Conservation (phyloP, 2,329 filamentous ascomycete genomes). For the Penicillium brasilianum region DNA sequence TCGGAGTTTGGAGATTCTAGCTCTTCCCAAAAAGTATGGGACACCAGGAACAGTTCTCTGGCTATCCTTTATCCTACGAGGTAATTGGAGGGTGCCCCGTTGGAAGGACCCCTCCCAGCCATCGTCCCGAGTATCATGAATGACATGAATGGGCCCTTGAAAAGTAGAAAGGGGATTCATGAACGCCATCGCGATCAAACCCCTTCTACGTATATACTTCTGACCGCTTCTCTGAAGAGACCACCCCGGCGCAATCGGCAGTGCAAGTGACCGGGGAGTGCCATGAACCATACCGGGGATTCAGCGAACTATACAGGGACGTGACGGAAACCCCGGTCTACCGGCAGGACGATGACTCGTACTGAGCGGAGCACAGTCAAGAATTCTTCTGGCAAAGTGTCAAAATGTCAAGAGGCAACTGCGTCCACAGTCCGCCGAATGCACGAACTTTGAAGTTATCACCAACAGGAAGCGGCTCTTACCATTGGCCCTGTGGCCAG, state of each 20-base stretch:
- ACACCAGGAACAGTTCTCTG: not conserved
- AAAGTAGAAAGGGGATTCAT: not conserved
- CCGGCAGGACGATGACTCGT: not conserved
- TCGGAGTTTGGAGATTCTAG: not conserved
- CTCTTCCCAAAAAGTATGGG: not conserved
- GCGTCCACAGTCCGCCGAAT: not conserved
- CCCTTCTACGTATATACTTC: not conserved
- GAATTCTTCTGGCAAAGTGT: not conserved
- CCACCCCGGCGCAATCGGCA: not conserved
- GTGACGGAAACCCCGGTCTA: not conserved
- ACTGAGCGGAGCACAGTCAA: not conserved
- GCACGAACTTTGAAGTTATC: not conserved
- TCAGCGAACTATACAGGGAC: slow-evolving; percentile 1
- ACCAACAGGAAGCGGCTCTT: slow-evolving; percentile 10
- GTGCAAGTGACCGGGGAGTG: not conserved
- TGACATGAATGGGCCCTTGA: not conserved
- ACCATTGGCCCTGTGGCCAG: slow-evolving; percentile 9
- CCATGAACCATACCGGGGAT: slow-evolving; percentile 5
- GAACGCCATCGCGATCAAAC: slow-evolving; percentile 10
- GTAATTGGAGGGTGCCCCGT: not conserved
- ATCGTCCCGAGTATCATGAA: not conserved
- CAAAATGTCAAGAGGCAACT: not conserved
- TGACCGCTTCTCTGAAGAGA: slow-evolving; percentile 13
- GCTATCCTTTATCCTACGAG: not conserved
- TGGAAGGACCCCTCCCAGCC: not conserved